phyloP scores from a whole-genome alignment of 148 eudicot genomes.

The Amaranthus palmeri region DNA sequence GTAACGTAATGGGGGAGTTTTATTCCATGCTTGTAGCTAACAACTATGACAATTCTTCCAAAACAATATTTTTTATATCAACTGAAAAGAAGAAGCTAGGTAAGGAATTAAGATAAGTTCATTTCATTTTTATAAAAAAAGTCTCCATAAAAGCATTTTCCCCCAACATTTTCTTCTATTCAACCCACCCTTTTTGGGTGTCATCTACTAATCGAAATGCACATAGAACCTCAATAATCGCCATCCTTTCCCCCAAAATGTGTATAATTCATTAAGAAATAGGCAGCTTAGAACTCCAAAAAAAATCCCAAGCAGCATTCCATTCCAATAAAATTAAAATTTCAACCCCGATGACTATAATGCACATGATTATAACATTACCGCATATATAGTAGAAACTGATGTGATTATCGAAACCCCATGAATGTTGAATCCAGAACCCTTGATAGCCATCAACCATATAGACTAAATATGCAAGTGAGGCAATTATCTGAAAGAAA shows the following conservation, averaged over 20 bases:
- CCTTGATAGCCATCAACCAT: slow-evolving; percentile 68
- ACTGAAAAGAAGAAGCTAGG: no score
- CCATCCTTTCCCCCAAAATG: neutral
- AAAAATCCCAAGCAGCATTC: neutral
- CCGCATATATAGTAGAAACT: slow-evolving; percentile 93
- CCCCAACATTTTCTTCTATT: no score
- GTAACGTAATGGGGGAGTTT: no score
- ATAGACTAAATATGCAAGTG: slow-evolving; percentile 71
- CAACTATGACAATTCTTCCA: no score
- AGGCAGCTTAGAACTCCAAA: neutral
- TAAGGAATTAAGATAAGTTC: no score
- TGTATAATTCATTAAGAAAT: neutral
- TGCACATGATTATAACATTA: slow-evolving; percentile 31
- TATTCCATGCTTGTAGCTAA: no score
- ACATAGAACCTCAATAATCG: slow-evolving; percentile 2
- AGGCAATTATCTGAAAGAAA: slow-evolving; percentile 62
- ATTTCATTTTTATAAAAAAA: no score
- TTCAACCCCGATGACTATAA: slow-evolving; percentile 1
- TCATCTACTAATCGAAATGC: neutral
- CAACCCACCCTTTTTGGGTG: neutral
- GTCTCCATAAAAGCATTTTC: no score
- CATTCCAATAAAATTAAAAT: neutral
- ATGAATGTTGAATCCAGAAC: slow-evolving; percentile 69
- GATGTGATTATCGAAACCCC: slow-evolving; percentile 67
- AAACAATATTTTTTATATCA: no score